Conservation (phyloP, 1,284 basidiomycete species). For the Cutaneotrichosporon cutaneum region DNA sequence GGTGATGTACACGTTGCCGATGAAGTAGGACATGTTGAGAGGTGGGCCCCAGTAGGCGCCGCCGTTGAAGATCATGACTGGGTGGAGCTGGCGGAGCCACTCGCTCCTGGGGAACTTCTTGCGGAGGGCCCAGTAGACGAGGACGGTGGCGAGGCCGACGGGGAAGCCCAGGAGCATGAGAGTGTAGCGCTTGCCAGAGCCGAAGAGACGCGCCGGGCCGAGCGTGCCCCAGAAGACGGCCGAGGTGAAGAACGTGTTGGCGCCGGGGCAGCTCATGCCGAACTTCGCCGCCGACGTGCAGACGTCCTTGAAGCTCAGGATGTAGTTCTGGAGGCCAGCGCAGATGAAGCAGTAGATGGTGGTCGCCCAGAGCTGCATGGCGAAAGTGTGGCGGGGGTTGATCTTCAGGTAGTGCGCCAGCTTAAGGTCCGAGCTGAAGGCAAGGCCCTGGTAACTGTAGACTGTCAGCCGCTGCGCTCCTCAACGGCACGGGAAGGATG, state of each 20-base stretch:
- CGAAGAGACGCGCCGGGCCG: conserved; percentile 70
- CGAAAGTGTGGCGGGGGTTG: conserved; percentile 59
- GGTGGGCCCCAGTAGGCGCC: conserved; percentile 25
- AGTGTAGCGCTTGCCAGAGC: conserved; percentile 61
- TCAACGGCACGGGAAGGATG: no score
- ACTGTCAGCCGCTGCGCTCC: background rate
- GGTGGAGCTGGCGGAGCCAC: conserved; percentile 22
- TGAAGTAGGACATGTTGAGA: conserved; percentile 42
- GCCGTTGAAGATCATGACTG: conserved; percentile 23
- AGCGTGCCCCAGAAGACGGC: conserved; percentile 76
- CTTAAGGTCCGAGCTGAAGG: conserved; percentile 59
- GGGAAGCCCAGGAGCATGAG: conserved; percentile 67
- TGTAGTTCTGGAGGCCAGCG: conserved; percentile 32
- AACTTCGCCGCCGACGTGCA: conserved; percentile 31
- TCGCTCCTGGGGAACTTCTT: conserved; percentile 18
- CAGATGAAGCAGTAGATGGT: conserved; percentile 55
- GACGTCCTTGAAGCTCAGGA: conserved; percentile 27
- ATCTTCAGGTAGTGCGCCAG: conserved; percentile 42
- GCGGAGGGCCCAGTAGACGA: conserved; percentile 22
- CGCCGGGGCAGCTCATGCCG: conserved; percentile 22
- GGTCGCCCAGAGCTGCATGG: conserved; percentile 65
- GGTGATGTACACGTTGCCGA: conserved; percentile 31
- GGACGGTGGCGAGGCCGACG: conserved; percentile 58
- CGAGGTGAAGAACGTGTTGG: conserved; percentile 22
- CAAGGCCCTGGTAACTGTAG: conserved; percentile 6